Base-by-base conservation (phyloP, 257 asterid genomes). In the Solanum pinnatisectum region DNA sequence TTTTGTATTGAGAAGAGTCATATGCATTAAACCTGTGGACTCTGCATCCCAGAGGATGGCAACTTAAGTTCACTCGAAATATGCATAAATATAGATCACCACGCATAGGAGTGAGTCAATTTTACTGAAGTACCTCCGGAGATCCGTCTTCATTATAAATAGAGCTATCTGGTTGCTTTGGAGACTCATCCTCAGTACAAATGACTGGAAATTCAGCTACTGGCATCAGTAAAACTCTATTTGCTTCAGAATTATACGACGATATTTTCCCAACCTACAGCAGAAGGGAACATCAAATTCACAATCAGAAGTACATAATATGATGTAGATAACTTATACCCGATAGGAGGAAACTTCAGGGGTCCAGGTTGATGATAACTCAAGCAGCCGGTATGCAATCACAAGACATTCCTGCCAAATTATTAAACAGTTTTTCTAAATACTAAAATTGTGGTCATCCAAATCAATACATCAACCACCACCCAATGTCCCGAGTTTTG, bases 351-450 rank as follows among this genome's bases (percentile, higher is more conserved):
- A 94, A 86, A 94, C 91, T 92, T 94, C 98, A 35, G 99, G 99
- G 83, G 98, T 95, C 99, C 99, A 96, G 88, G 94, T 88, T 25
- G 99, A 96, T 86, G 99, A 95, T 84, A 97, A 92, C 89, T 96
- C 98, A 88, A 96, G 93, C 85, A 94, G 32, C 46, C 96, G 95
- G 83, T 96, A 97, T 20, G 94, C 98, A 87, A 97, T 92, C 92
- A 94, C 90, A 88, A 95, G 98, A 87, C 98, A 98, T 90, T 90
- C 94, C 99, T 97, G 95, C 84, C 86, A 90, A 88, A 65, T 23
- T 32, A 49, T 77, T 11, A 39, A 44, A 86, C 25, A 88, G 83
- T 23, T 76, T 22, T 18, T 30, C 59, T 36, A 46, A 70, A 22
- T 44, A 52, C 14, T 44, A 27, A 16, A 84, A 44, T 36, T 30